Percentiles rank a stretch among this genome's conserved stretches.
Conservation (phyloP, 2,329 filamentous ascomycete genomes). For the Pleomassaria siparia region DNA sequence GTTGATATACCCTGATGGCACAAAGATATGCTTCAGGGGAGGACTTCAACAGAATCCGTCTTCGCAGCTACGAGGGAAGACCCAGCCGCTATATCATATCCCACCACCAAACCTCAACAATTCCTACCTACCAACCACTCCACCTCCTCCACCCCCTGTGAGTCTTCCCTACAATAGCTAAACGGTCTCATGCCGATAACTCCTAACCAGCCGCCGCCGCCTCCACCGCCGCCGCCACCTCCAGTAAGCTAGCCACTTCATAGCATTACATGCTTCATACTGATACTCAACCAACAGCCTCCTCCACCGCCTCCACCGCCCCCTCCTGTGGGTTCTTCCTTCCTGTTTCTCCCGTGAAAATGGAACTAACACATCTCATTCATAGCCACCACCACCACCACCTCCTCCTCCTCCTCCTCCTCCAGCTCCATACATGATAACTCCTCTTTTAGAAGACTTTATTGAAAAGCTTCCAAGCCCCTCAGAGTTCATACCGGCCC, state of each 20-base stretch:
- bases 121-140: slow-evolving; percentile 1
- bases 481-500: slow-evolving; percentile 20
- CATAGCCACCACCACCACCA: neutral
- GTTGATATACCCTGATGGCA: neutral
- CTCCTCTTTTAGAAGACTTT: slow-evolving; percentile 1
- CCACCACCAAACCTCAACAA: neutral
- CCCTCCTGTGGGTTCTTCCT: slow-evolving; percentile 15
- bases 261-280: neutral
- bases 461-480: slow-evolving; percentile 14
- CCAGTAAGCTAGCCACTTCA: slow-evolving; percentile 5
- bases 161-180: neutral
- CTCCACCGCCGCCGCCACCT: slow-evolving; percentile 14
- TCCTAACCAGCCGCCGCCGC: no score
- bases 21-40: neutral
- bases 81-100: neutral
- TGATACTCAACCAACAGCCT: slow-evolving; percentile 8
- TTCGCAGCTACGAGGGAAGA: neutral
- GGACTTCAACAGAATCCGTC: neutral
- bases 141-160: slow-evolving; percentile 12
- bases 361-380: neutral
- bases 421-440: neutral
- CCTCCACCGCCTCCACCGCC: slow-evolving; percentile 13
- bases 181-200: neutral
- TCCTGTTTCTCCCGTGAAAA: slow-evolving; percentile 2
- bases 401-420: slow-evolving; percentile 12